Conservation (phyloP, 2,329 filamentous ascomycete species). For the Coniella lustricola region DNA sequence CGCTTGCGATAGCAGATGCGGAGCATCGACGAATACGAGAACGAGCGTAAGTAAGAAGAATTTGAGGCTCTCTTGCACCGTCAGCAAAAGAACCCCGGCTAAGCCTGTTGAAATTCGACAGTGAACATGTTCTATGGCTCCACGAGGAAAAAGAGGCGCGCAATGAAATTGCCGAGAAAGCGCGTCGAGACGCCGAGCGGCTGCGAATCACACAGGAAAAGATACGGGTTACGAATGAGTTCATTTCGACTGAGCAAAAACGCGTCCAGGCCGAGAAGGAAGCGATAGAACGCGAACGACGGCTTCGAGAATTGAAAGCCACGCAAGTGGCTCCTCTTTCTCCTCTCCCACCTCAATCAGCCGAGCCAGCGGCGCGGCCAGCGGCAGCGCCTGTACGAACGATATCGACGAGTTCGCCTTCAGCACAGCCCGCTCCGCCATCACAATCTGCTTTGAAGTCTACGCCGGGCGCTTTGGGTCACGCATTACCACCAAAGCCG, state of each 20-base stretch:
- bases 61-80: too few species aligned
- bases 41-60: conserved; percentile 11
- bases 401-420: background rate
- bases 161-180: conserved; percentile 20
- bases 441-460: background rate
- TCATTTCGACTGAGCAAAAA: conserved; percentile 25
- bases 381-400: conserved; percentile 4
- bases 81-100: too few species aligned
- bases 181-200: conserved; percentile 21
- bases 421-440: background rate
- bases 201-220: conserved; percentile 6
- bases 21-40: conserved; percentile 12
- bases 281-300: conserved; percentile 8
- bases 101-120: too few species aligned
- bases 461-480: conserved; percentile 1
- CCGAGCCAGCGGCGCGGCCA: background rate
- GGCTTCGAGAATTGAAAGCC: conserved; percentile 9
- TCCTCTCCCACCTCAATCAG: conserved; percentile 8
- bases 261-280: conserved; percentile 11
- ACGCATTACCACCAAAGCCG: background rate
- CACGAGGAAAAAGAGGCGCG: conserved; percentile 22
- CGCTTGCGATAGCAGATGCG: conserved; percentile 12
- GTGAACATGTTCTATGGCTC: conserved; percentile 23
- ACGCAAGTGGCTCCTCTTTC: conserved; percentile 9
- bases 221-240: conserved; percentile 17